Evolutionary conservation across 2,329 filamentous ascomycete species (phyloP).

Genomic region (Verticillium longisporum): DNA sequence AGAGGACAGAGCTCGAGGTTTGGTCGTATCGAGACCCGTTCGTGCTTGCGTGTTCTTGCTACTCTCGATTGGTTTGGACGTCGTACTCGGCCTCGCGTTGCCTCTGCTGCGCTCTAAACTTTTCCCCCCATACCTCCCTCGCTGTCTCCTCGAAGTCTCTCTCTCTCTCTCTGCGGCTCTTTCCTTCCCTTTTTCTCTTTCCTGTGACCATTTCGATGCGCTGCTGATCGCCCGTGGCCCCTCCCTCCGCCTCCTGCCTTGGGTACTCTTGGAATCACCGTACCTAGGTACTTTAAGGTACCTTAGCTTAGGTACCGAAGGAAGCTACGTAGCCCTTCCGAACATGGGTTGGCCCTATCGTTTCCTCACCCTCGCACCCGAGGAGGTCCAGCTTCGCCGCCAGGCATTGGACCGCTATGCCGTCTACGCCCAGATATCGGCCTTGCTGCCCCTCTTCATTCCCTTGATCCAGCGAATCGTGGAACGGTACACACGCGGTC

Average conservation of each 20-base stretch:
- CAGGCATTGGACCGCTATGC: conserved; percentile 48
- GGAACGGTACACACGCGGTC: conserved; percentile 5
- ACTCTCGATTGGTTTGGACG: no score
- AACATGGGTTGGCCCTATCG: conserved; percentile 52
- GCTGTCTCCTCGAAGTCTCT: neutral
- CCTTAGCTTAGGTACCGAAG: no score
- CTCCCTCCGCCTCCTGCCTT: neutral
- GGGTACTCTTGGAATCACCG: no score
- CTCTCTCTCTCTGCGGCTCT: no score
- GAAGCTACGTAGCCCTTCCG: neutral
- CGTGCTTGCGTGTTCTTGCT: no score
- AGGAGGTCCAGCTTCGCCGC: conserved; percentile 43
- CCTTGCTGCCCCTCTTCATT: conserved; percentile 38
- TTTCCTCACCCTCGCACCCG: conserved; percentile 40
- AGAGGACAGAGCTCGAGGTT: no score
- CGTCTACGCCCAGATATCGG: conserved; percentile 45
- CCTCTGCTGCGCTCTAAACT: no score
- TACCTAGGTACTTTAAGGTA: no score
- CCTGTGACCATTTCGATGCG: no score
- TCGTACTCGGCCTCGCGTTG: no score
- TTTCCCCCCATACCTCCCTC: neutral
- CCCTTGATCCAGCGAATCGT: conserved; percentile 34
- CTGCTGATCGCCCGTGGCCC: neutral
- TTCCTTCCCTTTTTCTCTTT: no score
- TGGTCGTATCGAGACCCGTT: no score